Base-by-base conservation (phyloP, 495 filamentous ascomycete species). In the Cercophora sp. region DNA sequence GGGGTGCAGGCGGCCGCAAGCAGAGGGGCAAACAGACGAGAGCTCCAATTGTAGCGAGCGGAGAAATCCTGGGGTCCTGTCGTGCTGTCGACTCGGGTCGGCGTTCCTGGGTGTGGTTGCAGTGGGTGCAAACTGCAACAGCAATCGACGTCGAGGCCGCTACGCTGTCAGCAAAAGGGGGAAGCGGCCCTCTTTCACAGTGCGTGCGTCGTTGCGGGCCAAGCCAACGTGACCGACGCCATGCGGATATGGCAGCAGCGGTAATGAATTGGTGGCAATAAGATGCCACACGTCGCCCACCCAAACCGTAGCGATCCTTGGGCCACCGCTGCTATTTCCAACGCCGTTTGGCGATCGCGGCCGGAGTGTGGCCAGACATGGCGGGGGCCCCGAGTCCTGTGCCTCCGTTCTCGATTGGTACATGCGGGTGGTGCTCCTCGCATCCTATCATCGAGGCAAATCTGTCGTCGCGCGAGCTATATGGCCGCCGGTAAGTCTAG, bases 71-170 rank as follows among this genome's bases (percentile, higher is more conserved):
- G 42, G 41, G 19, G 18, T n/a, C n/a, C n/a, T n/a, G n/a, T n/a
- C n/a, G n/a, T n/a, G n/a, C n/a, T n/a, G n/a, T n/a, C n/a, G n/a
- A n/a, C n/a, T n/a, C n/a, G n/a, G n/a, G n/a, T n/a, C n/a, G n/a
- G n/a, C n/a, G 52, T 54, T 54, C 52, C 44, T 54, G 52, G 43
- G 42, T 31, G 29, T 54, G 52, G 52, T 48, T 48, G 43, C 52
- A 49, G 32, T 18, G 31, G 40, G 22, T 18, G 44, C 16, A n/a
- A 10, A 27, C 18, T 27, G 43, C 18, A 11, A 24, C 8, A 43
- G 27, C 32, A 23, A 15, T 23, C 8, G 36, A 20, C 22, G 36
- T 15, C 36, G 16, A 39, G 36, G 5, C n/a, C 36, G 32, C 13
- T n/a, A 8, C 22, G 36, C 36, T 15, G 32, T n/a, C 36, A 20